A percentile compares a stretch with the other conserved stretches of the same genome.
Evolutionary conservation across 202 grass and related monocot species (phyloP).

Genomic region (Schoenoplectus triqueter): DNA sequence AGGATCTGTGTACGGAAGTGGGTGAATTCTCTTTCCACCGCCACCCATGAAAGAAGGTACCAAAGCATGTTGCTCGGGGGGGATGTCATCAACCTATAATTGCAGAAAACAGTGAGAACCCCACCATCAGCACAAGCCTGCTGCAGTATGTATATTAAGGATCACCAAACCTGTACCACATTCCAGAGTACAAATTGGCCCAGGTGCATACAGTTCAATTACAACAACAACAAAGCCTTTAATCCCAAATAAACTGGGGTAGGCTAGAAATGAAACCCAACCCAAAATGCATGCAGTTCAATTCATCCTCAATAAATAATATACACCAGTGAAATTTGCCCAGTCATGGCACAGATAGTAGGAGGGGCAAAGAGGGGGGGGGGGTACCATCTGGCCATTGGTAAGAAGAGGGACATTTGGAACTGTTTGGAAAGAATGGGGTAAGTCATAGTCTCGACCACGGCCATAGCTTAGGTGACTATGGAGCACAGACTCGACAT

Average conservation of each 20-base stretch:
- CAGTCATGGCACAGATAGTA: neutral
- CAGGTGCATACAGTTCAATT: neutral
- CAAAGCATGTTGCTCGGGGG: conserved; percentile 86
- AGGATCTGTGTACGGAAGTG: conserved; percentile 72
- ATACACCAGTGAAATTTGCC: neutral
- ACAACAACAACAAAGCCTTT: too few relatives aligned
- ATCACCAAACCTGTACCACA: neutral
- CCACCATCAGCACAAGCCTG: neutral
- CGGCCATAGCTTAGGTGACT: conserved; percentile 80
- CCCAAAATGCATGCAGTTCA: neutral
- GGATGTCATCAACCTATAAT: conserved; percentile 79
- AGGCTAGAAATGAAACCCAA: too few relatives aligned
- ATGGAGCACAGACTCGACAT: conserved; percentile 69
- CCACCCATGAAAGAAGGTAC: conserved; percentile 79
- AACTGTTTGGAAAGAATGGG: conserved; percentile 39
- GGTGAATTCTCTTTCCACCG: conserved; percentile 83
- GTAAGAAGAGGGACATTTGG: conserved; percentile 87
- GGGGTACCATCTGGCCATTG: conserved; percentile 79
- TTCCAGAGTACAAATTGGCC: neutral
- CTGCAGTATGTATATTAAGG: conserved; percentile 1
- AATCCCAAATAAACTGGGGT: too few relatives aligned
- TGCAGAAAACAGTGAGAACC: neutral
- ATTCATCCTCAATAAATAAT: conserved; percentile 3
- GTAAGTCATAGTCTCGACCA: conserved; percentile 52
- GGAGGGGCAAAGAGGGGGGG: neutral